These are phyloP conservation scores for Dichotomocladium elegans DNA, from an alignment of 371 early-diverging fungal species.

Conservation along the genomic window DNA sequence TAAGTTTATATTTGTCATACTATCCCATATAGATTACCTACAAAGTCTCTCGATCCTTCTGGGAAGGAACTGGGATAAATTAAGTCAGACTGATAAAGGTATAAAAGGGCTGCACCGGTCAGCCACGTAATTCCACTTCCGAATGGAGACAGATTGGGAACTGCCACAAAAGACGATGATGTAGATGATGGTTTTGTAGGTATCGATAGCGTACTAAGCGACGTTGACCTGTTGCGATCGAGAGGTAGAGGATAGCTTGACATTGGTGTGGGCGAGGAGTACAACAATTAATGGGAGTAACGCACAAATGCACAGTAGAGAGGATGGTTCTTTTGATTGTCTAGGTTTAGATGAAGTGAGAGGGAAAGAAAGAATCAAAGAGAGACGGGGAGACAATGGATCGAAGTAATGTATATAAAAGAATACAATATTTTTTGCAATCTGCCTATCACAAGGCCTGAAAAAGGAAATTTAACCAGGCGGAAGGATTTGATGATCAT, in stretches of 20 bases:
- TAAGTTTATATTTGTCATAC: background rate
- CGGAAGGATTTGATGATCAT: too few relatives aligned
- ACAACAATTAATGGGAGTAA: too few relatives aligned
- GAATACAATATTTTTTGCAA: too few relatives aligned
- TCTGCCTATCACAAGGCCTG: too few relatives aligned
- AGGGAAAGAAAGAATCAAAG: too few relatives aligned
- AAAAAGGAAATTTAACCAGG: too few relatives aligned
- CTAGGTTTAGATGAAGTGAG: too few relatives aligned
- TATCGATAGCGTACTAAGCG: background rate
- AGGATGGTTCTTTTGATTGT: background rate
- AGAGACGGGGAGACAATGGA: too few relatives aligned
- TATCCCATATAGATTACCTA: constrained; percentile 6
- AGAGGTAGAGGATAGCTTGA: background rate
- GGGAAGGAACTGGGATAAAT: constrained; percentile 45
- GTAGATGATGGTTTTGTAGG: constrained; percentile 1
- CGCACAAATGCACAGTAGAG: background rate
- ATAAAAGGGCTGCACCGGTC: constrained; percentile 23
- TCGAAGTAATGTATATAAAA: too few relatives aligned
- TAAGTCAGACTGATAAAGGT: constrained; percentile 42
- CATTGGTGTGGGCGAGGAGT: background rate
- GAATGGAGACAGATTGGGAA: constrained; percentile 10
- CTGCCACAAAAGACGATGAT: constrained; percentile 11
- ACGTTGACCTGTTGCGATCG: too few relatives aligned
- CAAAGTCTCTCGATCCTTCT: constrained; percentile 35
- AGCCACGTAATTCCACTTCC: constrained; percentile 10